Base-by-base conservation (phyloP, 108 stramenopile genomes). In the Fistulifera pelliculosa region DNA sequence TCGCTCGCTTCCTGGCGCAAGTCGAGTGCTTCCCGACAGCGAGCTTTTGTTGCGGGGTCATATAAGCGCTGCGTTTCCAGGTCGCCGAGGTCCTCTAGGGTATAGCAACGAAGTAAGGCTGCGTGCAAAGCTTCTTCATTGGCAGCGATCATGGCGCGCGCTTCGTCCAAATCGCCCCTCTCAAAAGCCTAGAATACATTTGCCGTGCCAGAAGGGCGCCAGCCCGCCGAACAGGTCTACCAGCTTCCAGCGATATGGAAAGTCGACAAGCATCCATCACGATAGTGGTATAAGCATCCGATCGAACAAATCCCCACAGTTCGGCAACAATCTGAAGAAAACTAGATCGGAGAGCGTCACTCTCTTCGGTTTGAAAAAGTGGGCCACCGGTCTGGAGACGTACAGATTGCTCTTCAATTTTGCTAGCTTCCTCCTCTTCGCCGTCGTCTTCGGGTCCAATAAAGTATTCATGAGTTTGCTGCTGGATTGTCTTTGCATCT, bases 371-470 rank as follows among this genome's bases (percentile, higher is more conserved):
- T 11, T 63, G 41, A 49, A 87, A 91, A 15, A 91, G 52, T 35
- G 86, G 90, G 7, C 90, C 90, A 11, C 86, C 90, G 0, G 85
- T 82, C 24, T 70, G 67, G 22, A 86, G 28, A 4, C 86, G 81
- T 27, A 83, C 57, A 13, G 65, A 56, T 38, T 71, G 52, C 48
- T 77, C 79, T 54, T 38, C 41, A 59, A 61, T 16, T 38, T 17
- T 38, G 38, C 35, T 21, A 39, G 41, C 41, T 17, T 60, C 58
- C 39, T 54, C 59, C 38, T 63, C 55, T 10, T 73, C 65, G n/a
- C n/a, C n/a, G 19, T 51, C 42, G 26, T 57, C 41, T 15, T 27
- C 51, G 2, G 27, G 52, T 14, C 66, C 63, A 12, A 60, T 45
- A 43, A 88, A 88, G 48, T 76, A 82, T 4, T 67, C 50, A 27